Evolutionary conservation across 2,329 filamentous ascomycete genomes (phyloP).

Genomic region (Colletotrichum sp.): DNA sequence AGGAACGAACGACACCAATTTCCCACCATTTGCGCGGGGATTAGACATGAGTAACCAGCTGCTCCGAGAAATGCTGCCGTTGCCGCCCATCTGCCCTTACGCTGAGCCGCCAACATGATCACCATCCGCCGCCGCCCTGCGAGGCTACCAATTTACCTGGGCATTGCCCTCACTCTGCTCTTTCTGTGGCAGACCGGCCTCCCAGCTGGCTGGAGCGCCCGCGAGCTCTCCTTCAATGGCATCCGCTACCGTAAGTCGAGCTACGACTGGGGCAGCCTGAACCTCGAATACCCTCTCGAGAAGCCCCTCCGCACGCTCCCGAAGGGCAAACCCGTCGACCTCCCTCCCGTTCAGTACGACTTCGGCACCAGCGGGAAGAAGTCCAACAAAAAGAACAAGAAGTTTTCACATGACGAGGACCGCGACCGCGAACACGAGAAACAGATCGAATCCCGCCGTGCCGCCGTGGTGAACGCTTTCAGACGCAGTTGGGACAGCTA

Average conservation of each 20-base stretch:
- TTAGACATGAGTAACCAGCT: conserved; percentile 13
- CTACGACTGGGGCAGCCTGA: conserved; percentile 41
- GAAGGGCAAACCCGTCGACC: conserved; percentile 30
- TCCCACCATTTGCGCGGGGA: neutral
- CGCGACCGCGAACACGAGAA: conserved; percentile 16
- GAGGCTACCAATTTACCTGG: conserved; percentile 18
- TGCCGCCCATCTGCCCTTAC: conserved; percentile 4
- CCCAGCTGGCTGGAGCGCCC: neutral
- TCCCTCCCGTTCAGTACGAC: conserved; percentile 29
- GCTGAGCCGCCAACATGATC: conserved; percentile 22
- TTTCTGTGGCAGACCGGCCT: conserved; percentile 16
- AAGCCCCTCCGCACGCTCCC: conserved; percentile 37
- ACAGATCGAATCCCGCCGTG: conserved; percentile 35
- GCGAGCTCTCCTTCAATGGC: conserved; percentile 1
- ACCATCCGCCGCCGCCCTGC: conserved; percentile 19
- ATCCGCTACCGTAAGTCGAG: conserved; percentile 26
- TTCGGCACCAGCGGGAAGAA: conserved; percentile 29
- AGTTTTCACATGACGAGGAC: conserved; percentile 37
- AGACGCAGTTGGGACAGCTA: conserved; percentile 57
- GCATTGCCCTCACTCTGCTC: conserved; percentile 4
- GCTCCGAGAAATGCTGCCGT: conserved; percentile 13
- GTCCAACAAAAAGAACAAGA: conserved; percentile 18
- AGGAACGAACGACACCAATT: neutral
- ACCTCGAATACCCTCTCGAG: conserved; percentile 34
- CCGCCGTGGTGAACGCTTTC: conserved; percentile 43